phyloP scores from a whole-genome alignment of 345 rosid genomes.

The Hibiscus trionum region DNA sequence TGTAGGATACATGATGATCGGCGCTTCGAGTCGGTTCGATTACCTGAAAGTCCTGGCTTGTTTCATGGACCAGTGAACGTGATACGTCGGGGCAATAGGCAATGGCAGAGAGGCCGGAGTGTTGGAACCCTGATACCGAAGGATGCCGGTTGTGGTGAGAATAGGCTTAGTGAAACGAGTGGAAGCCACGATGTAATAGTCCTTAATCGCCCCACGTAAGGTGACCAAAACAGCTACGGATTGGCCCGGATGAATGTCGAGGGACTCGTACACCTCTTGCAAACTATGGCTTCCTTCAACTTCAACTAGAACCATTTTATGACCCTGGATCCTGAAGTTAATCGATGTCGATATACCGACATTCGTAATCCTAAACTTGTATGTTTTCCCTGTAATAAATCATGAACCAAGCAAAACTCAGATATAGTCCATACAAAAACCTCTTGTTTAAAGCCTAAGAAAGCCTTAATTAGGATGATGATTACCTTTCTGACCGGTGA shows the following conservation, averaged over 20 bases:
- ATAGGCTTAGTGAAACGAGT: conserved; percentile 56
- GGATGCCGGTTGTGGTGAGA: conserved; percentile 49
- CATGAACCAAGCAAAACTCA: not conserved
- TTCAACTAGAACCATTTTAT: conserved; percentile 59
- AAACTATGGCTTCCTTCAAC: conserved; percentile 83
- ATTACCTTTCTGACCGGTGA: conserved; percentile 56
- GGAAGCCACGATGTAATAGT: conserved; percentile 71
- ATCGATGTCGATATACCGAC: conserved; percentile 64
- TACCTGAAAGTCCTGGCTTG: conserved; percentile 90
- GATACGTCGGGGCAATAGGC: conserved; percentile 62
- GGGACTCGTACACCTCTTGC: conserved; percentile 54
- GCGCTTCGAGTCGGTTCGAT: not conserved
- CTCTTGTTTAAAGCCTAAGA: not conserved
- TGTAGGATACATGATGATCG: not conserved
- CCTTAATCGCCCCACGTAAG: conserved; percentile 30
- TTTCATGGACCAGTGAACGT: conserved; percentile 75
- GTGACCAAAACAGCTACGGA: conserved; percentile 53
- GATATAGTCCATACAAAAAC: not conserved
- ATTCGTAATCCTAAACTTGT: conserved; percentile 65
- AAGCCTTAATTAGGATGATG: not conserved
- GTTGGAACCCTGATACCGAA: conserved; percentile 59
- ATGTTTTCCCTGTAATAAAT: conserved; percentile 47
- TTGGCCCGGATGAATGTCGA: conserved; percentile 83
- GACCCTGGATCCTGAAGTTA: conserved; percentile 82
- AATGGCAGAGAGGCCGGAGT: conserved; percentile 41